phyloP scores from a whole-genome alignment of 768 basidiomycete genomes.

The Panaeolus papilionaceus region DNA sequence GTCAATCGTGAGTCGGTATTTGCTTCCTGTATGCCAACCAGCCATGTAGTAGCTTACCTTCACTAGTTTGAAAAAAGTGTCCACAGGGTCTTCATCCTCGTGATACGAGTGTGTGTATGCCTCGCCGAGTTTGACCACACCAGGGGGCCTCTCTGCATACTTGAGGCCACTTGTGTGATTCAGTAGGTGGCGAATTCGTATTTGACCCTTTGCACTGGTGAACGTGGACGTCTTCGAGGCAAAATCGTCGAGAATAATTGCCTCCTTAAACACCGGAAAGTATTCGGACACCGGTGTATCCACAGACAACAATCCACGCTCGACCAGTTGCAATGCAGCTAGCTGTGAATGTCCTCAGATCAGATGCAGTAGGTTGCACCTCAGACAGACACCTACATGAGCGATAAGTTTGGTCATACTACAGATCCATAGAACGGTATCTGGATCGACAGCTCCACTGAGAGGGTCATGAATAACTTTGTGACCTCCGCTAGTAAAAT shows the following conservation, averaged over 20 bases:
- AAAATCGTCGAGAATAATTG: slow-evolving; percentile 29
- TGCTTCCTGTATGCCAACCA: background rate
- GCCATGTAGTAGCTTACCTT: slow-evolving; percentile 19
- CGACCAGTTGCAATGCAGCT: slow-evolving; percentile 41
- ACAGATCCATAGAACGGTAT: slow-evolving; percentile 40
- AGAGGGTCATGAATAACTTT: slow-evolving; percentile 32
- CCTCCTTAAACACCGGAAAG: slow-evolving; percentile 38
- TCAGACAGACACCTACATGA: slow-evolving; percentile 26
- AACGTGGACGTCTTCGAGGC: slow-evolving; percentile 17
- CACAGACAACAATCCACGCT: slow-evolving; percentile 35
- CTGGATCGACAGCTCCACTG: slow-evolving; percentile 30
- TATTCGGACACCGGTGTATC: slow-evolving; percentile 35
- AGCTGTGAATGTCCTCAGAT: slow-evolving; percentile 29
- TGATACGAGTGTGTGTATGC: slow-evolving; percentile 20
- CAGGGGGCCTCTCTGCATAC: slow-evolving; percentile 16
- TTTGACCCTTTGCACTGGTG: slow-evolving; percentile 22
- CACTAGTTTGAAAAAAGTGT: slow-evolving; percentile 23
- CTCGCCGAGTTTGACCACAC: background rate
- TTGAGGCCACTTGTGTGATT: slow-evolving; percentile 34
- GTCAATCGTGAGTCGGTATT: background rate
- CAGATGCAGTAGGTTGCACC: background rate
- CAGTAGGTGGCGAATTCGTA: slow-evolving; percentile 30
- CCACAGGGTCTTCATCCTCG: slow-evolving; percentile 26
- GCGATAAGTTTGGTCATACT: slow-evolving; percentile 39
- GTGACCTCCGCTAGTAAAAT: slow-evolving; percentile 31